These are phyloP conservation scores for Phytophthora pistaciae DNA, from an alignment of 352 stramenopile species.

Conservation along the genomic window DNA sequence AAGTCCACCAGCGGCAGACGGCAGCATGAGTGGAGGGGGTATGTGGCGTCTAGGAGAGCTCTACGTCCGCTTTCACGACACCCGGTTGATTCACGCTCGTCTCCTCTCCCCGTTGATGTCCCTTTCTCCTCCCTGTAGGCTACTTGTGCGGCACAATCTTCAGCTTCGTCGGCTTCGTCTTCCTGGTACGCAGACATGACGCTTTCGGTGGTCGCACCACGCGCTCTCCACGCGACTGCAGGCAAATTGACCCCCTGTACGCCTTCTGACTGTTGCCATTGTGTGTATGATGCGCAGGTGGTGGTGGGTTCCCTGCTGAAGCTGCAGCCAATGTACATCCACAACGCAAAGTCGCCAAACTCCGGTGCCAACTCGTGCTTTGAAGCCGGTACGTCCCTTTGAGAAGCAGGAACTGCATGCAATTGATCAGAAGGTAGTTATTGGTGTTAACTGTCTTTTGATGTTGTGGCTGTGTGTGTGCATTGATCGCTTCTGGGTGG, in stretches of 20 bases:
- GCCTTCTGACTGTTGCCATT: conserved; percentile 5
- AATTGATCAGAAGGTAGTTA: not conserved
- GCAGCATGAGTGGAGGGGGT: conserved; percentile 32
- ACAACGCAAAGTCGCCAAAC: conserved; percentile 76
- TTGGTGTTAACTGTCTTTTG: conserved; percentile 5
- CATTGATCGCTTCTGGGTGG: not conserved
- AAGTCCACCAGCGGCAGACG: conserved; percentile 10
- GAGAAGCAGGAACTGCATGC: not conserved
- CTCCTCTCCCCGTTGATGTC: conserved; percentile 3
- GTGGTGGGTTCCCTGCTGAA: conserved; percentile 78
- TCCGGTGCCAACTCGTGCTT: conserved; percentile 80
- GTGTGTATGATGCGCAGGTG: conserved; percentile 40
- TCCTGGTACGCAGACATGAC: conserved; percentile 56
- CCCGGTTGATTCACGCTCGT: conserved; percentile 1
- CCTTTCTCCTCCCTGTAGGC: conserved; percentile 32
- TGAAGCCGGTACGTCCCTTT: conserved; percentile 64
- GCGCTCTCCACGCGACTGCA: not conserved
- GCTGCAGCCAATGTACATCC: conserved; percentile 79
- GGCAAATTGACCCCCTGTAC: not conserved
- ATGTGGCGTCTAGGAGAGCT: conserved; percentile 7
- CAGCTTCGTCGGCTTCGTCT: conserved; percentile 80
- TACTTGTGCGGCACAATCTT: conserved; percentile 86
- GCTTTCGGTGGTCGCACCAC: conserved; percentile 13
- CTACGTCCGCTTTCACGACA: not conserved
- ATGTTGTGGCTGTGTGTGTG: conserved; percentile 10